A percentile compares a stretch with the other conserved stretches of the same genome.
These are phyloP conservation scores for Boletus edulis DNA, from an alignment of 768 basidiomycete species.

Conservation along the genomic window DNA sequence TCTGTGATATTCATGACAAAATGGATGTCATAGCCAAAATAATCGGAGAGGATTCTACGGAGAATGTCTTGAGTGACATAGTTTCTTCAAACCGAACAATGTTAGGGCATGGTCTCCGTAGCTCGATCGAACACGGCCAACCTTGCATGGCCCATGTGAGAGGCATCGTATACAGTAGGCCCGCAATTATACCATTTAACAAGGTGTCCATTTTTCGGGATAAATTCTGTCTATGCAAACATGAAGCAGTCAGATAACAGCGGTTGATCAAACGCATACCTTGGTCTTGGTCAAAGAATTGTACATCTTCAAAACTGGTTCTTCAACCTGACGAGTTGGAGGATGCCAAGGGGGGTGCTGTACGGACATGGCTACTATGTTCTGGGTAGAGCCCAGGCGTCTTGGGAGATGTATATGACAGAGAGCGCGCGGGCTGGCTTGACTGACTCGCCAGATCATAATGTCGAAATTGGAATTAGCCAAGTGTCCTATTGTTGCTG, in stretches of 20 bases:
- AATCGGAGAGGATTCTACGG: slow-evolving; percentile 83
- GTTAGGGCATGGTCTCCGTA: background rate
- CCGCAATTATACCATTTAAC: slow-evolving; percentile 99
- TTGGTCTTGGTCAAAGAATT: slow-evolving; percentile 93
- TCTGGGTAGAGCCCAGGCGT: slow-evolving; percentile 3
- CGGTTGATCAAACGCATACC: slow-evolving; percentile 43
- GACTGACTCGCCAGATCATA: slow-evolving; percentile 26
- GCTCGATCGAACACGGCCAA: slow-evolving; percentile 28
- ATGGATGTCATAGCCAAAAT: slow-evolving; percentile 96
- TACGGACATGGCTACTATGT: slow-evolving; percentile 43
- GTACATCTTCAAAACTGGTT: slow-evolving; percentile 68
- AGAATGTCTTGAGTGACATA: slow-evolving; percentile 47
- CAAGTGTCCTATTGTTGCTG: slow-evolving; percentile 8
- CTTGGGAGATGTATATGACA: slow-evolving; percentile 7
- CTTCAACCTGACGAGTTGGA: slow-evolving; percentile 38
- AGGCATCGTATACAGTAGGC: slow-evolving; percentile 97
- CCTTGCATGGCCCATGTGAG: slow-evolving; percentile 99
- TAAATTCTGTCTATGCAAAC: slow-evolving; percentile 66
- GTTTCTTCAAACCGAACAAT: slow-evolving; percentile 57
- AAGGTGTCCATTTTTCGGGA: slow-evolving; percentile 61
- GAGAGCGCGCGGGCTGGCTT: background rate
- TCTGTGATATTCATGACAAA: slow-evolving; percentile 99
- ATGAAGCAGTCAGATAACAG: slow-evolving; percentile 8
- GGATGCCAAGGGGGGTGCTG: slow-evolving; percentile 55
- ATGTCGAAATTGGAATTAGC: slow-evolving; percentile 4